Percentiles rank a stretch among this genome's conserved stretches.
Evolutionary conservation across 495 filamentous ascomycete genomes (phyloP).

Genomic region (Talaromyces trachyspermus): DNA sequence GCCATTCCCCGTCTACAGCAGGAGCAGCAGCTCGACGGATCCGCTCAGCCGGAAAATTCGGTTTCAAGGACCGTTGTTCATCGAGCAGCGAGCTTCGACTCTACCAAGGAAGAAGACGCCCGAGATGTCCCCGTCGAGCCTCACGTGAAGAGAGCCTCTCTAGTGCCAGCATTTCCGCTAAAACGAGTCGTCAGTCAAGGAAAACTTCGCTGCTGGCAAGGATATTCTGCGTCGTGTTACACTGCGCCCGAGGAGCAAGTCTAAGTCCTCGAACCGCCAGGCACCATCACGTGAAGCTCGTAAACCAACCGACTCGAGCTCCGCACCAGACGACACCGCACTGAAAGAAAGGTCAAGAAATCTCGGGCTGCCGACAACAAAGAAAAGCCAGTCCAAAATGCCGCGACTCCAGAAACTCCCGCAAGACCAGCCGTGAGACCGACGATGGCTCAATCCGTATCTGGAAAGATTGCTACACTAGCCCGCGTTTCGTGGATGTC

Average conservation of each 20-base stretch:
- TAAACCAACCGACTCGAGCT: not conserved
- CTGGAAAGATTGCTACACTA: conserved; percentile 58
- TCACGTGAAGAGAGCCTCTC: conserved; percentile 36
- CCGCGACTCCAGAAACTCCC: not conserved
- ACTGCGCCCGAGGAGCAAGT: conserved; percentile 28
- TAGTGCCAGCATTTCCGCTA: conserved; percentile 28
- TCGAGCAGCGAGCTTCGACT: conserved; percentile 34
- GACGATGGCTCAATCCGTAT: conserved; percentile 45
- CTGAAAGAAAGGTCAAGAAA: not conserved
- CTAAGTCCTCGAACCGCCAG: conserved; percentile 27
- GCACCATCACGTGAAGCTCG: not conserved
- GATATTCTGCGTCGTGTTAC: conserved; percentile 40
- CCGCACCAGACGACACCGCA: not conserved
- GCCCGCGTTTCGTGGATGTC: conserved; percentile 62
- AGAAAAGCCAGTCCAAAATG: not conserved
- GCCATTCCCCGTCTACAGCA: not conserved
- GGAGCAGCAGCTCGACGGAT: not conserved
- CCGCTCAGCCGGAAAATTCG: not conserved
- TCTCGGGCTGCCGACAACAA: not conserved
- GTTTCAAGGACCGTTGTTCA: conserved; percentile 9
- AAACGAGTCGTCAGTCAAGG: conserved; percentile 31
- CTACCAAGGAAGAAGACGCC: conserved; percentile 24
- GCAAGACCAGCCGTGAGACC: conserved; percentile 27
- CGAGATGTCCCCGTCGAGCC: conserved; percentile 17
- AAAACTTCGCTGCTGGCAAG: conserved; percentile 37